Conservation (phyloP, 345 rosid species). For the Salix suchowensis region DNA sequence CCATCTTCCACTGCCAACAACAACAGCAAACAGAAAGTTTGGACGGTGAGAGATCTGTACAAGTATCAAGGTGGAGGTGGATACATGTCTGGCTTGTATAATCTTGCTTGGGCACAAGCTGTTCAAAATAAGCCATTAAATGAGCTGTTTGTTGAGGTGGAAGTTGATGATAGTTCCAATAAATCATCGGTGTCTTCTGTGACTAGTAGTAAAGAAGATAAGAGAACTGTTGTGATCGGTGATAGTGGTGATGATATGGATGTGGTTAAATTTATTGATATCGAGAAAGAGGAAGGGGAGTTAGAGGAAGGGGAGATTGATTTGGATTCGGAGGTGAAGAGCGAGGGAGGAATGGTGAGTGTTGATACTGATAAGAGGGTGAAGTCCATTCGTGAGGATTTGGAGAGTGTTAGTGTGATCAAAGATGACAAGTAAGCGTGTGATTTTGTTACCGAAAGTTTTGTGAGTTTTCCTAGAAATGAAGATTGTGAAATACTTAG, state of each 20-base stretch:
- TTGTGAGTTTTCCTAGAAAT: not conserved
- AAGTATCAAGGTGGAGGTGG: constrained; percentile 54
- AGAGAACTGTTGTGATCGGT: constrained; percentile 48
- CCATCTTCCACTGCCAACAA: not conserved
- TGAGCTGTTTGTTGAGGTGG: constrained; percentile 53
- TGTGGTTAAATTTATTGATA: constrained; percentile 4
- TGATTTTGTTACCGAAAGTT: not conserved
- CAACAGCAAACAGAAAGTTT: constrained; percentile 43
- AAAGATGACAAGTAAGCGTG: constrained; percentile 69
- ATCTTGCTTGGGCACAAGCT: constrained; percentile 96
- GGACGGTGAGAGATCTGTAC: constrained; percentile 77
- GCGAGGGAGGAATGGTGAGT: constrained; percentile 17
- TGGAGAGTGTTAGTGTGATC: constrained; percentile 50
- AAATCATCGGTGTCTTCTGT: constrained; percentile 40
- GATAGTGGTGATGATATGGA: constrained; percentile 54
- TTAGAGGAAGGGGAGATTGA: constrained; percentile 98
- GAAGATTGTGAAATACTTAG: not conserved
- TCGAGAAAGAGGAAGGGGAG: constrained; percentile 88
- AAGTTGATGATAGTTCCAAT: constrained; percentile 39
- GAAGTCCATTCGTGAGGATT: constrained; percentile 44
- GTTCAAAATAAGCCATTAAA: constrained; percentile 80
- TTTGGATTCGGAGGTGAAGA: constrained; percentile 44
- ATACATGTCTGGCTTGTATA: constrained; percentile 54
- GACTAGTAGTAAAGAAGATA: constrained; percentile 15
- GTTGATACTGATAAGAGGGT: constrained; percentile 35